Evolutionary conservation across 139 green algal genomes (phyloP).

Genomic region (Zygnema circumcarinatum): DNA sequence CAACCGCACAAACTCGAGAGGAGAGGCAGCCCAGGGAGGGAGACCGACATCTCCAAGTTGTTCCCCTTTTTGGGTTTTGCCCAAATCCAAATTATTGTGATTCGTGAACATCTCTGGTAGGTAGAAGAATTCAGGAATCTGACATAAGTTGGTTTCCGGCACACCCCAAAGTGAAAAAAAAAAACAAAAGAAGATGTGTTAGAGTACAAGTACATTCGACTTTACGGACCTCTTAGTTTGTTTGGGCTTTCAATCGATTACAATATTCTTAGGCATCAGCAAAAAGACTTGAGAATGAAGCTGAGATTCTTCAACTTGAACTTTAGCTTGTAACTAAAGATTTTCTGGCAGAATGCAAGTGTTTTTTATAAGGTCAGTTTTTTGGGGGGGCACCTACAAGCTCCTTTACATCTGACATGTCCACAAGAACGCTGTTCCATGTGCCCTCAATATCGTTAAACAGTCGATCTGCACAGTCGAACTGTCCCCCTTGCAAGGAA

Average conservation of each 20-base stretch:
- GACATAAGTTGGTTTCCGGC: constrained; percentile 5
- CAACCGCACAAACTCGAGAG: constrained; percentile 51
- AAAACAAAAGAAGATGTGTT: not conserved
- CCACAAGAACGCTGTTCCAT: constrained; percentile 46
- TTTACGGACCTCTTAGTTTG: too few species aligned
- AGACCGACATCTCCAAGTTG: constrained; percentile 21
- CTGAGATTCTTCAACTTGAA: too few species aligned
- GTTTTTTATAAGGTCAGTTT: too few species aligned
- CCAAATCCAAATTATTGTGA: constrained; percentile 61
- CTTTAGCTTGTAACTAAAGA: too few species aligned
- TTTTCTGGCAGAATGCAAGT: too few species aligned
- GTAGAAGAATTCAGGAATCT: constrained; percentile 91
- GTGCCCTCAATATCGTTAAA: constrained; percentile 62
- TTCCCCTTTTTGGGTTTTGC: constrained; percentile 51
- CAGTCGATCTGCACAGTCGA: constrained; percentile 67
- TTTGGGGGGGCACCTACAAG: constrained; percentile 79
- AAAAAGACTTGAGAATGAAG: too few species aligned
- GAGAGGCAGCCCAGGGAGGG: not conserved
- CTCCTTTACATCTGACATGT: constrained; percentile 93
- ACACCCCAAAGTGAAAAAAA: constrained; percentile 13
- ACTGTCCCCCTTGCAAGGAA: constrained; percentile 64
- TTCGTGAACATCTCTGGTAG: constrained; percentile 67
- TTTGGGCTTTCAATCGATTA: too few species aligned
- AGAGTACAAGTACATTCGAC: too few species aligned
- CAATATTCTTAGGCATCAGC: too few species aligned